Conservation (phyloP, 1,284 basidiomycete species). For the Naganishia cerealis region DNA sequence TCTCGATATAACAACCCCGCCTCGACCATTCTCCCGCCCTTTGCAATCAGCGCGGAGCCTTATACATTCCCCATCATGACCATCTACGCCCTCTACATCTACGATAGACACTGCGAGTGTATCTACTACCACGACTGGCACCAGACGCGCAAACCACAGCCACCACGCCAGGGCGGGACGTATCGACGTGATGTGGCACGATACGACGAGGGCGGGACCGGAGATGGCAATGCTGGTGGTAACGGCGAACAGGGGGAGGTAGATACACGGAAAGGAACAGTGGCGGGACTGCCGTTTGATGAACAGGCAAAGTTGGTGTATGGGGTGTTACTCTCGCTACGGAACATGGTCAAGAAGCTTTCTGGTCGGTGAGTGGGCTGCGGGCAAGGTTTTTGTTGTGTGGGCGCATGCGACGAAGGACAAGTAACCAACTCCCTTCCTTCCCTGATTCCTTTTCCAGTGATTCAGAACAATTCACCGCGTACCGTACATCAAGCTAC, state of each 20-base stretch:
- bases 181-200: constrained; percentile 65
- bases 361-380: constrained; percentile 66
- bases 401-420: not conserved
- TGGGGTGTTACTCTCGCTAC: constrained; percentile 84
- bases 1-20: too few relatives aligned
- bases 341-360: constrained; percentile 93
- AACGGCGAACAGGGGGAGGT: constrained; percentile 26
- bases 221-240: not conserved
- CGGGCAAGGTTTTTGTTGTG: not conserved
- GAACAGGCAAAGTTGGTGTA: constrained; percentile 98
- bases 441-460: constrained; percentile 1
- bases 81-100: constrained; percentile 85
- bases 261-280: constrained; percentile 24
- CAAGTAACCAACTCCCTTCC: not conserved
- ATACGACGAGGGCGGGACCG: constrained; percentile 14
- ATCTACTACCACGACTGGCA: constrained; percentile 95
- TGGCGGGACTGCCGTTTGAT: constrained; percentile 75
- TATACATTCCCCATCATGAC: constrained; percentile 59
- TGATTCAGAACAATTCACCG: constrained; percentile 86
- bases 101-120: constrained; percentile 86
- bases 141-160: constrained; percentile 69
- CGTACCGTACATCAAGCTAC: constrained; percentile 88
- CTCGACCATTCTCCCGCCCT: too few relatives aligned
- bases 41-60: too few relatives aligned
- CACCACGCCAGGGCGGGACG: constrained; percentile 68